phyloP scores from a whole-genome alignment of 768 basidiomycete genomes.

The Obba rivulosa region DNA sequence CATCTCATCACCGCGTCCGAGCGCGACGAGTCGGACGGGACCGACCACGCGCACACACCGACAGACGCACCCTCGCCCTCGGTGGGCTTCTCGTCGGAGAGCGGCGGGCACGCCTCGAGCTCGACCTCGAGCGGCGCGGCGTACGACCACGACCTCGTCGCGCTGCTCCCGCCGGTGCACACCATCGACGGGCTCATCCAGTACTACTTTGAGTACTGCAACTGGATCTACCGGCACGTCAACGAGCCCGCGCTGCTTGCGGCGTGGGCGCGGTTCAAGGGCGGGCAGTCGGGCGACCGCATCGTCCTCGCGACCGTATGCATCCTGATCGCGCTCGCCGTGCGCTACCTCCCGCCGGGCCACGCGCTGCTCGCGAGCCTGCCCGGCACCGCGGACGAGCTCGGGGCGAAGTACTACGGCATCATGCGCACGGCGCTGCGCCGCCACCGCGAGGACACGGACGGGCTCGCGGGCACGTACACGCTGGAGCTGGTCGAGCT shows the following conservation, averaged over 20 bases:
- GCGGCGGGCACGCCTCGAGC: slow-evolving; percentile 33
- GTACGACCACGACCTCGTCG: slow-evolving; percentile 73
- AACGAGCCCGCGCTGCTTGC: slow-evolving; percentile 55
- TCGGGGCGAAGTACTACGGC: slow-evolving; percentile 63
- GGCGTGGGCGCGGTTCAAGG: slow-evolving; percentile 74
- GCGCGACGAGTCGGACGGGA: slow-evolving; percentile 18
- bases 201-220: slow-evolving; percentile 83
- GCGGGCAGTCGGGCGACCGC: slow-evolving; percentile 58
- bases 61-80: slow-evolving; percentile 12
- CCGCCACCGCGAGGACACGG: slow-evolving; percentile 49
- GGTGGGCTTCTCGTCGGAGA: slow-evolving; percentile 29
- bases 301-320: slow-evolving; percentile 67
- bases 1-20: slow-evolving; percentile 55
- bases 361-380: slow-evolving; percentile 54
- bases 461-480: slow-evolving; percentile 18
- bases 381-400: slow-evolving; percentile 50
- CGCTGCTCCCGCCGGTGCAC: slow-evolving; percentile 57
- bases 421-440: slow-evolving; percentile 61
- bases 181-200: slow-evolving; percentile 67
- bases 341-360: slow-evolving; percentile 63
- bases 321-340: slow-evolving; percentile 68
- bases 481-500: slow-evolving; percentile 73
- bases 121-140: slow-evolving; percentile 2
- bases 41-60: slow-evolving; percentile 6
- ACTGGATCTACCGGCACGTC: slow-evolving; percentile 82